These are phyloP conservation scores for Penicillium frequentans DNA, from an alignment of 2,329 filamentous ascomycete genomes.

Conservation along the genomic window DNA sequence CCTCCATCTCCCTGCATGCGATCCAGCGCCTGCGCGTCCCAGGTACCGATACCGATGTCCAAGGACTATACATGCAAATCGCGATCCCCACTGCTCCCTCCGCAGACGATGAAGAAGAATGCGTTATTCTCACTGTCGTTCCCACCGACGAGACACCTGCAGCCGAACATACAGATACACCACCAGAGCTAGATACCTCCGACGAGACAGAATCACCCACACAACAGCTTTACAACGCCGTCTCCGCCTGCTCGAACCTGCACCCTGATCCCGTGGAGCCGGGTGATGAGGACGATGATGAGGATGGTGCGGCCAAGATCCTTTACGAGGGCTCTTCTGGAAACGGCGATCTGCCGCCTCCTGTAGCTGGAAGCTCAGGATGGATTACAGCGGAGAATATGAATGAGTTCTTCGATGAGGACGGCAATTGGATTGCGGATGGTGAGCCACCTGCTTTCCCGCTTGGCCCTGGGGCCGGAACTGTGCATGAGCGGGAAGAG, in stretches of 20 bases:
- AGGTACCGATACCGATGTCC: constrained; percentile 29
- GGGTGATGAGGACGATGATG: constrained; percentile 38
- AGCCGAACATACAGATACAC: constrained; percentile 18
- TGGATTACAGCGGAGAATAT: constrained; percentile 87
- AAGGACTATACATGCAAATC: constrained; percentile 52
- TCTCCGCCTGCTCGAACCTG: constrained; percentile 50
- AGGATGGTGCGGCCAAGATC: constrained; percentile 25
- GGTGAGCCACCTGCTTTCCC: constrained; percentile 39
- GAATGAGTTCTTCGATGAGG: constrained; percentile 75
- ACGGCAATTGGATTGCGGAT: constrained; percentile 73
- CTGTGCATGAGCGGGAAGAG: constrained; percentile 61
- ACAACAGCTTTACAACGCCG: constrained; percentile 44
- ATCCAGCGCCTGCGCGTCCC: constrained; percentile 46
- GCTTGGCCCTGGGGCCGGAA: constrained; percentile 62
- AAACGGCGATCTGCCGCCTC: constrained; percentile 45
- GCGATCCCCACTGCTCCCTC: constrained; percentile 29
- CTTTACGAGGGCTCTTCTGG: constrained; percentile 28
- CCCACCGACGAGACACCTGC: constrained; percentile 22
- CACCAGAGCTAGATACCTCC: constrained; percentile 22
- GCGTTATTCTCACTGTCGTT: constrained; percentile 46
- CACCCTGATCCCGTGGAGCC: constrained; percentile 46
- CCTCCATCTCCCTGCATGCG: constrained; percentile 50
- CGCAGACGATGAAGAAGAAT: constrained; percentile 43
- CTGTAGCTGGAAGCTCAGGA: constrained; percentile 50
- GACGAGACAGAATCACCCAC: constrained; percentile 39